These are phyloP conservation scores for Ehretia macrophylla DNA, from an alignment of 257 asterid genomes.

Conservation along the genomic window DNA sequence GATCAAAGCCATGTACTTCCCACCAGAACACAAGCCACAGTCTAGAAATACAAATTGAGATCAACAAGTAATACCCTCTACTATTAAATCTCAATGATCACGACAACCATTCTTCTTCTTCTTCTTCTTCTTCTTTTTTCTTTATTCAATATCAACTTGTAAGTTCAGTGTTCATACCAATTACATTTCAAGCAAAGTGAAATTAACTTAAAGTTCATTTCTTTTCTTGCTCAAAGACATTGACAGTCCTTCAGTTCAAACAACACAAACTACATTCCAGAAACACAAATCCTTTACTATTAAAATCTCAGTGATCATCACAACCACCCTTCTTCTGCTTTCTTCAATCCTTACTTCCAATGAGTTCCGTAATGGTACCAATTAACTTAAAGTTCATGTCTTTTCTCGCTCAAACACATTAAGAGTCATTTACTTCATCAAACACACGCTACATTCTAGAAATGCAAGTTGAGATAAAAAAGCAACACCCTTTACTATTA, in stretches of 20 bases:
- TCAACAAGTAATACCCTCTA: too few species aligned
- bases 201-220: slow-evolving; percentile 9
- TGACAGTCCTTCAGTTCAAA: background rate
- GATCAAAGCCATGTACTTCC: background rate
- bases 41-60: background rate
- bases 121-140: background rate
- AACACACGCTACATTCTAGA: background rate
- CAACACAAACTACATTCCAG: background rate
- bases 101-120: background rate
- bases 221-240: slow-evolving; percentile 1
- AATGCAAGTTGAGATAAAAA: too few species aligned
- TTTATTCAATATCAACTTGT: background rate
- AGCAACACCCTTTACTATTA: background rate
- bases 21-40: background rate
- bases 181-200: background rate
- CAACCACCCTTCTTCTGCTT: background rate
- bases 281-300: background rate
- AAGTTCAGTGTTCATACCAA: slow-evolving; percentile 11
- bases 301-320: background rate
- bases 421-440: background rate
- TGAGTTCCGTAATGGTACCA: too few species aligned
- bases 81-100: too few species aligned
- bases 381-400: too few species aligned
- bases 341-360: too few species aligned
- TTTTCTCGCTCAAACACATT: too few species aligned